Base-by-base conservation (phyloP, 148 eudicot species). In the Rhododendron ovatum region DNA sequence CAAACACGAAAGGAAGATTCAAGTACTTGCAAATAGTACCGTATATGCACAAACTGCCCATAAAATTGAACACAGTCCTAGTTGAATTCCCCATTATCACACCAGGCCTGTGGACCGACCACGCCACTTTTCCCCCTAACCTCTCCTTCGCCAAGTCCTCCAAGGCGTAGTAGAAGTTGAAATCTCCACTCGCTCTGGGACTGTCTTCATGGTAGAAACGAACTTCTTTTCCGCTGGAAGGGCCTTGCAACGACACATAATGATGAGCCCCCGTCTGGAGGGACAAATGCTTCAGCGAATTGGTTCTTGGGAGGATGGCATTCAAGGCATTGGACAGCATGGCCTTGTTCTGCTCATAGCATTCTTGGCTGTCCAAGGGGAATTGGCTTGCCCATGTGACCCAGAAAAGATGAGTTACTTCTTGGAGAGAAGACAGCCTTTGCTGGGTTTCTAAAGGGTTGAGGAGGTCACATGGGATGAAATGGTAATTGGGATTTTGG, bases 61-160 rank as follows among this genome's bases (percentile, higher is more conserved):
- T 95, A 51, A 95, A 92, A 79, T 96, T 96, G 86, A 83, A 95
- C 80, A 89, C 59, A 0, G 98, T 90, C 86, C 89, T 90, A 22
- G 67, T 67, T 6, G 99, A 95, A 82, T 90, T 86, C 10, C 99
- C 99, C 80, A 93, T 89, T 13, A 96, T 93, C 82, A 96, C 75
- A 35, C 98, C 98, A 18, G 98, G 99, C 78, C 99, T 87, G 33
- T 93, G 95, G 14, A 96, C 91, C 8, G 99, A 95, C 99, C 99
- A 96, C 0, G 89, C 90, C 59, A 92, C 91, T 7, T 85, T 87
- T 22, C 86, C 81, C 0, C 71, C 84, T 20, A 95, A 84, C 86
- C 92, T 91, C 86, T 94, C 98, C 86, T 85, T 86, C 2, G 95
- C 89, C 93, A 95, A 86, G 53, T 96, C 98, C 87, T 96, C 99